phyloP scores from a whole-genome alignment of 208 protist species.

The Leishmania martiniquensis region DNA sequence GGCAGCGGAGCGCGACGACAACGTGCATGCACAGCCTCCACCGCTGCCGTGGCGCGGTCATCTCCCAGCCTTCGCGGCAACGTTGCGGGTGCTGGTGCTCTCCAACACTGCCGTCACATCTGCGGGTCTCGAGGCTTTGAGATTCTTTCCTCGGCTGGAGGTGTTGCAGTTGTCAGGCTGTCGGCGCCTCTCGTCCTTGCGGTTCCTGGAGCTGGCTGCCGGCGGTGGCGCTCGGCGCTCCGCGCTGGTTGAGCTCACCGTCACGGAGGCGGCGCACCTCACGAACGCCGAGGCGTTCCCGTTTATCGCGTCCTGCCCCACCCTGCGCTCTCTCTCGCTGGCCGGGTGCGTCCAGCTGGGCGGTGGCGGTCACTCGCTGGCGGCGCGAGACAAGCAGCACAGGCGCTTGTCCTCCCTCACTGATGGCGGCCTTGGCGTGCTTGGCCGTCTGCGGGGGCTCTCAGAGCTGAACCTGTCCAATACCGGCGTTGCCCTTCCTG shows the following conservation, averaged over 20 bases:
- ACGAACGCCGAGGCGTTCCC: conserved; percentile 27
- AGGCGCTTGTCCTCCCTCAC: neutral
- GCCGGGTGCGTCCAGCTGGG: conserved; percentile 31
- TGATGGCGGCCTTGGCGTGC: conserved; percentile 10
- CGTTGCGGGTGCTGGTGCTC: conserved; percentile 41
- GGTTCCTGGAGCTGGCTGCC: conserved; percentile 30
- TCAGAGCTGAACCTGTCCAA: conserved; percentile 50
- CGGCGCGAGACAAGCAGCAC: neutral
- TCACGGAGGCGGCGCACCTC: conserved; percentile 36
- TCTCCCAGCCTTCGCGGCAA: conserved; percentile 36
- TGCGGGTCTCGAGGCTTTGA: conserved; percentile 33
- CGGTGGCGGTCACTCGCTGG: neutral
- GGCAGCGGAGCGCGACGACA: neutral
- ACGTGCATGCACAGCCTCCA: neutral
- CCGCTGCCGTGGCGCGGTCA: neutral
- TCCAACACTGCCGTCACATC: conserved; percentile 48
- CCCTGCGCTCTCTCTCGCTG: conserved; percentile 34
- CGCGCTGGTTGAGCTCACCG: conserved; percentile 31
- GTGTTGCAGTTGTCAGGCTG: conserved; percentile 45
- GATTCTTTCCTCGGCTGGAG: conserved; percentile 35
- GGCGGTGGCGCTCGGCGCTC: neutral
- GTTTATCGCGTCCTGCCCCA: conserved; percentile 29
- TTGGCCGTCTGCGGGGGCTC: conserved; percentile 37
- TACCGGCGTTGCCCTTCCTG: conserved; percentile 24
- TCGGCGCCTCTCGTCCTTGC: conserved; percentile 25